A percentile compares a stretch with the other conserved stretches of the same genome.
Evolutionary conservation across 2,329 filamentous ascomycete species (phyloP).

Genomic region (Colletotrichum sidae): DNA sequence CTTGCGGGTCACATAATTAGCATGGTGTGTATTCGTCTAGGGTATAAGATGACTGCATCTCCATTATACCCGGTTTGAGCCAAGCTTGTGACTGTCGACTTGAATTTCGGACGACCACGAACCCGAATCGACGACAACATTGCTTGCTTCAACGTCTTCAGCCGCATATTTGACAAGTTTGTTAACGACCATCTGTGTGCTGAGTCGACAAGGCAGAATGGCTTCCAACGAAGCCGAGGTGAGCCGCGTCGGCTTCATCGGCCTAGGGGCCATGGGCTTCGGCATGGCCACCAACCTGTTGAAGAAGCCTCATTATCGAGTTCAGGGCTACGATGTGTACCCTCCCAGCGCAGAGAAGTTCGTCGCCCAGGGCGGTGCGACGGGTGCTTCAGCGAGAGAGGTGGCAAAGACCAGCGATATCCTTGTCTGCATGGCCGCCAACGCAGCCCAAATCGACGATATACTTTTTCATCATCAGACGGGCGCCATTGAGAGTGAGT

Average conservation of each 20-base stretch:
- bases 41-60: constrained; percentile 32
- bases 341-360: constrained; percentile 45
- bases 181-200: no score
- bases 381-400: constrained; percentile 41
- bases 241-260: constrained; percentile 47
- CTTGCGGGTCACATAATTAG: constrained; percentile 4
- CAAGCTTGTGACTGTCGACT: not conserved
- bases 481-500: constrained; percentile 39
- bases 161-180: no score
- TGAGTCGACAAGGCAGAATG: constrained; percentile 7
- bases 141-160: no score
- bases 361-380: constrained; percentile 39
- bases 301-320: constrained; percentile 43
- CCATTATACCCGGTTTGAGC: constrained; percentile 13
- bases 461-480: constrained; percentile 46
- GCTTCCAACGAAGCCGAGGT: constrained; percentile 18
- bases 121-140: no score
- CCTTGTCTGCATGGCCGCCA: constrained; percentile 52
- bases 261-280: constrained; percentile 52
- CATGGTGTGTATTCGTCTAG: not conserved
- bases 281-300: constrained; percentile 51
- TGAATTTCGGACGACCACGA: constrained; percentile 9
- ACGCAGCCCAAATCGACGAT: constrained; percentile 46
- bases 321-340: constrained; percentile 49
- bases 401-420: constrained; percentile 44